phyloP scores from a whole-genome alignment of 768 basidiomycete genomes.

The Trametes villosa region DNA sequence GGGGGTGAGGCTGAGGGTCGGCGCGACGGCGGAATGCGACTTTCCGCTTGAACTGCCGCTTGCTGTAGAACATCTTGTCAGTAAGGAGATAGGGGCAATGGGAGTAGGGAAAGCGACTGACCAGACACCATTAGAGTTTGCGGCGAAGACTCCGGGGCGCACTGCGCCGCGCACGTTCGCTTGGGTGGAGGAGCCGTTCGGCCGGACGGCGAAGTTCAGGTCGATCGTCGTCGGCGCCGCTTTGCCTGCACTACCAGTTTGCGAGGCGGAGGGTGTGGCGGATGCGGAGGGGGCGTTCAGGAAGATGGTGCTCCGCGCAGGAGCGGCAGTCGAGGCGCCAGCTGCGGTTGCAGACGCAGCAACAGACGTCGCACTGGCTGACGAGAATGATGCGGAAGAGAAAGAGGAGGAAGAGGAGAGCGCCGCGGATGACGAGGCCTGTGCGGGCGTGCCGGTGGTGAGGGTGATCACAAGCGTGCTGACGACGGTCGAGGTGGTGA shows the following conservation, averaged over 20 bases:
- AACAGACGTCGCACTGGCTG: background rate
- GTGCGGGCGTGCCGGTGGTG: conserved; percentile 15
- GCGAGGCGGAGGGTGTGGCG: background rate
- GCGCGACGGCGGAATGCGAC: conserved; percentile 10
- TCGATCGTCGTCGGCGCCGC: background rate
- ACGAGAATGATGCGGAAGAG: background rate
- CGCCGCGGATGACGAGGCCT: background rate
- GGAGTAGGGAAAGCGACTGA: background rate
- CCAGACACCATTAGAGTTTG: too few species aligned
- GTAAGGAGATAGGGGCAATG: background rate
- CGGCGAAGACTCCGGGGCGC: background rate
- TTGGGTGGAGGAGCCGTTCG: background rate
- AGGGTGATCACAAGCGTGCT: conserved; percentile 33
- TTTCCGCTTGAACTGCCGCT: conserved; percentile 13
- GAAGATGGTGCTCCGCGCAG: conserved; percentile 13
- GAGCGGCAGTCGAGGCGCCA: conserved; percentile 4
- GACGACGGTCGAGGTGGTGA: conserved; percentile 27
- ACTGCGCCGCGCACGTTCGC: background rate
- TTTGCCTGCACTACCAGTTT: background rate
- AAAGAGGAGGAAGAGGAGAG: background rate
- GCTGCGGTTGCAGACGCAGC: background rate
- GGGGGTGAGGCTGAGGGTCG: background rate
- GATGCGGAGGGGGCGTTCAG: conserved; percentile 9
- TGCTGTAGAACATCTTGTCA: background rate
- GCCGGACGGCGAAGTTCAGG: conserved; percentile 2